These are phyloP conservation scores for Aspergillus campestris DNA, from an alignment of 495 filamentous ascomycete species.

Conservation along the genomic window DNA sequence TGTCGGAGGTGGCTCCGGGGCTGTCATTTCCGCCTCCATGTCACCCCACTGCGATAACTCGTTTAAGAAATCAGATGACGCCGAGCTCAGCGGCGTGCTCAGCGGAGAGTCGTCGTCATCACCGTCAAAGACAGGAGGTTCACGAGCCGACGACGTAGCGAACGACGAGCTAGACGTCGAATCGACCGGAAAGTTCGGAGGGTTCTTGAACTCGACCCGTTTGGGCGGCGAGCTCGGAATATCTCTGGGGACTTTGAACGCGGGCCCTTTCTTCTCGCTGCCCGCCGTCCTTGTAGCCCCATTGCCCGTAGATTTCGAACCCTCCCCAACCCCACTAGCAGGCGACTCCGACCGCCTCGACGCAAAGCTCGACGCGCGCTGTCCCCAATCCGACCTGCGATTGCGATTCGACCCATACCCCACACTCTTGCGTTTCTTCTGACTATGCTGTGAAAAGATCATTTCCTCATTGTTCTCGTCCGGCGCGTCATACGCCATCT, in stretches of 20 bases:
- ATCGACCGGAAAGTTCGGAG: constrained; percentile 12
- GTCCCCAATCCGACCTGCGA: constrained; percentile 2
- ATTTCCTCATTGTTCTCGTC: constrained; percentile 9
- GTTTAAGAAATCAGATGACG: not conserved
- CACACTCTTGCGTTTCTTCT: constrained; percentile 15
- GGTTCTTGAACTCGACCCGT: constrained; percentile 17
- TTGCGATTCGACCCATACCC: constrained; percentile 12
- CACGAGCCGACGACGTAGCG: constrained; percentile 9
- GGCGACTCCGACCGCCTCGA: constrained; percentile 9
- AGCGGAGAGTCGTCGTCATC: constrained; percentile 17
- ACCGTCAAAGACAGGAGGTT: constrained; percentile 11
- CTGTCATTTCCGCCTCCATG: constrained; percentile 3
- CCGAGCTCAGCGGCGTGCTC: constrained; percentile 11
- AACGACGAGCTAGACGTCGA: constrained; percentile 17
- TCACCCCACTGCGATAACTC: not conserved
- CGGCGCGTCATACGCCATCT: constrained; percentile 1
- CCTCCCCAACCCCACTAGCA: not conserved
- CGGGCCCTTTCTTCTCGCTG: constrained; percentile 4
- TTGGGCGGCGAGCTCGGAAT: constrained; percentile 10
- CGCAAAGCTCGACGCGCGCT: constrained; percentile 11
- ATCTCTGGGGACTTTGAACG: constrained; percentile 23
- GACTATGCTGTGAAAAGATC: constrained; percentile 14
- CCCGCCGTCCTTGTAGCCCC: constrained; percentile 4
- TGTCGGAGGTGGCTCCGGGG: not conserved
- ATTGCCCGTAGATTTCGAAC: not conserved